Percentiles rank a stretch among this genome's conserved stretches.
Conservation (phyloP, 1,139 yeast genomes). For the Debaryomycetaceae sp. region DNA sequence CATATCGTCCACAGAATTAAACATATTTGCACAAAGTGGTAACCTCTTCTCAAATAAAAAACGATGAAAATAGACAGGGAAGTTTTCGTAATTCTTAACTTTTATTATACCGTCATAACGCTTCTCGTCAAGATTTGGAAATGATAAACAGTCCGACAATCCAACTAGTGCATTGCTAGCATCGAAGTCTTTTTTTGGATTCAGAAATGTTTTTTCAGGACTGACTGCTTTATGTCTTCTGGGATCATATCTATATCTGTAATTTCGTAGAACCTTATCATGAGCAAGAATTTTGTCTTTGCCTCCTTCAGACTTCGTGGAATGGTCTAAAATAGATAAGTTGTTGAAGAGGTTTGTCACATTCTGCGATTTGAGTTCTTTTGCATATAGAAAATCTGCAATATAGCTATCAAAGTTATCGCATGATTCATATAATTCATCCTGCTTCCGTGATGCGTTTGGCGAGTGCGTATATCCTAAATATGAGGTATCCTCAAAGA, state of each 20-base stretch:
- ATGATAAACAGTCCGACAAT: background rate
- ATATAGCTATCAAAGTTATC: slow-evolving; percentile 20
- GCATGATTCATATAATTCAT: slow-evolving; percentile 25
- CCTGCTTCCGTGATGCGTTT: slow-evolving; percentile 30
- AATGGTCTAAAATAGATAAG: slow-evolving; percentile 16
- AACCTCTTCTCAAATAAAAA: slow-evolving; percentile 28
- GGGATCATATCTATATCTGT: slow-evolving; percentile 15
- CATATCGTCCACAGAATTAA: slow-evolving; percentile 15
- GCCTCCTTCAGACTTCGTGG: slow-evolving; percentile 10
- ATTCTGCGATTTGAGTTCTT: slow-evolving; percentile 2
- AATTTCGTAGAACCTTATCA: slow-evolving; percentile 17
- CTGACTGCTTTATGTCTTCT: slow-evolving; percentile 13
- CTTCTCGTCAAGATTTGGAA: slow-evolving; percentile 7
- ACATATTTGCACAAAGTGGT: slow-evolving; percentile 19
- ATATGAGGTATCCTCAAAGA: slow-evolving; percentile 45
- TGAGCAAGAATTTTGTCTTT: slow-evolving; percentile 1
- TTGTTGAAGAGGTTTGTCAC: background rate
- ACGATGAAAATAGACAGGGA: slow-evolving; percentile 30
- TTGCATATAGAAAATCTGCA: slow-evolving; percentile 26
- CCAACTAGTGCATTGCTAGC: background rate
- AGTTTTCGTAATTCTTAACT: slow-evolving; percentile 15
- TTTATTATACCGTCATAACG: slow-evolving; percentile 24
- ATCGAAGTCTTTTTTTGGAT: background rate
- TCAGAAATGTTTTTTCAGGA: slow-evolving; percentile 1
- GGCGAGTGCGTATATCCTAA: slow-evolving; percentile 43